A percentile compares a stretch with the other conserved stretches of the same genome.
Evolutionary conservation across 345 rosid species (phyloP).

Genomic region (Nephelium lappaceum): DNA sequence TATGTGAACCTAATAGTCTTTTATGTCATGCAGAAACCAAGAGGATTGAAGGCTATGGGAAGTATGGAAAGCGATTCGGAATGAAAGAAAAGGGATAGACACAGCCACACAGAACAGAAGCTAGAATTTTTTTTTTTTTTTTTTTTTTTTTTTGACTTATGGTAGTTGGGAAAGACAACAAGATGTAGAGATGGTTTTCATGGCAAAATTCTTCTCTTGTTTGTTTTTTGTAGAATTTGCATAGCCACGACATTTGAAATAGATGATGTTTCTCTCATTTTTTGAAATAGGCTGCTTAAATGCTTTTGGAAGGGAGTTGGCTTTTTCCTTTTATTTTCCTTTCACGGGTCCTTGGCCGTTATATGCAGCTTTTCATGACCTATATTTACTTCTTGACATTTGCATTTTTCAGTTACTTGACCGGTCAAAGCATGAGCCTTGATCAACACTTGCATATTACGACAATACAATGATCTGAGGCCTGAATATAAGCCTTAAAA

Average conservation of each 20-base stretch:
- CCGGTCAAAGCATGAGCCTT: background rate
- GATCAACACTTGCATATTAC: no score
- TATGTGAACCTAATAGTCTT: background rate
- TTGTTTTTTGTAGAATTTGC: conserved; percentile 12
- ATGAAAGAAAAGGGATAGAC: conserved; percentile 10
- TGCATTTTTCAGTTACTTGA: background rate
- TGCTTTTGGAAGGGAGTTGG: background rate
- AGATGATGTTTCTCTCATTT: background rate
- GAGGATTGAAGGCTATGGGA: conserved; percentile 73
- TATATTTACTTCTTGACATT: no score
- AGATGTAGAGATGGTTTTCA: background rate
- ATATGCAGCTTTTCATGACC: background rate
- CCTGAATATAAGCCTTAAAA: no score
- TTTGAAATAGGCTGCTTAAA: background rate
- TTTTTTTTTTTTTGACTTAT: background rate
- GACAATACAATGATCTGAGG: no score
- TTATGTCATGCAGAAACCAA: conserved; percentile 44
- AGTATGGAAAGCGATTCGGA: conserved; percentile 66
- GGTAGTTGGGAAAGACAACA: conserved; percentile 14
- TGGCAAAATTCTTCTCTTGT: conserved; percentile 5
- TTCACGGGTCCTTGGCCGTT: background rate
- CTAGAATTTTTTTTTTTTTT: no score
- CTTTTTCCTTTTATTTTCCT: conserved; percentile 10
- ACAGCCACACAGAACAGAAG: background rate
- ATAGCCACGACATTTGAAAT: background rate